Evolutionary conservation across 2,329 filamentous ascomycete species (phyloP).

Genomic region (Torrubiella hemipterigena): DNA sequence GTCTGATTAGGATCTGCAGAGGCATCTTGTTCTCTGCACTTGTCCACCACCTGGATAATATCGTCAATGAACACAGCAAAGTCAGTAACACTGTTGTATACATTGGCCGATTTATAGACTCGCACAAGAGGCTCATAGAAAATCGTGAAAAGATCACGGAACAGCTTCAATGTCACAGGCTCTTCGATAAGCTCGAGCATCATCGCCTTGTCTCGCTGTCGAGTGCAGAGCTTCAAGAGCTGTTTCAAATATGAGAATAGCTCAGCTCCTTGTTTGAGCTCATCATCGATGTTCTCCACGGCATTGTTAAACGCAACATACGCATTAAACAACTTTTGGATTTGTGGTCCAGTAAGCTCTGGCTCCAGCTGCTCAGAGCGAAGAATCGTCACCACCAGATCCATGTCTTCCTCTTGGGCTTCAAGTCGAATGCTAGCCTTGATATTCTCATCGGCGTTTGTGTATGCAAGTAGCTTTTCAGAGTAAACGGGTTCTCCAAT

Average conservation of each 20-base stretch:
- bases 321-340: conserved; percentile 79
- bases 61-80: conserved; percentile 91
- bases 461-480: conserved; percentile 71
- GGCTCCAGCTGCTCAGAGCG: conserved; percentile 67
- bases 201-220: conserved; percentile 92
- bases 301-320: conserved; percentile 95
- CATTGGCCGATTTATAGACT: conserved; percentile 97
- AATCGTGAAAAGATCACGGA: conserved; percentile 93
- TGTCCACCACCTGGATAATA: conserved; percentile 65
- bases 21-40: conserved; percentile 62
- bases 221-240: conserved; percentile 78
- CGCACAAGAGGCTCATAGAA: conserved; percentile 96
- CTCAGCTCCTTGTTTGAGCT: conserved; percentile 79
- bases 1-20: conserved; percentile 96
- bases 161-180: conserved; percentile 89
- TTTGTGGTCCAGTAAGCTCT: conserved; percentile 59
- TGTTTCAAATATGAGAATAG: conserved; percentile 94
- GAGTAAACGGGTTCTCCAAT: conserved; percentile 73
- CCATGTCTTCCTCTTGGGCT: conserved; percentile 60
- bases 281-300: conserved; percentile 80
- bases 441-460: conserved; percentile 59
- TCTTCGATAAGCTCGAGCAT: conserved; percentile 95
- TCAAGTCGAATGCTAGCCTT: conserved; percentile 67
- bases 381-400: conserved; percentile 76
- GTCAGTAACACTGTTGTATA: conserved; percentile 94